Evolutionary conservation across 2,329 filamentous ascomycete species (phyloP), one percentile per base, ranked within the genome.

Genomic region (Ploettnerulaceae sp.): DNA sequence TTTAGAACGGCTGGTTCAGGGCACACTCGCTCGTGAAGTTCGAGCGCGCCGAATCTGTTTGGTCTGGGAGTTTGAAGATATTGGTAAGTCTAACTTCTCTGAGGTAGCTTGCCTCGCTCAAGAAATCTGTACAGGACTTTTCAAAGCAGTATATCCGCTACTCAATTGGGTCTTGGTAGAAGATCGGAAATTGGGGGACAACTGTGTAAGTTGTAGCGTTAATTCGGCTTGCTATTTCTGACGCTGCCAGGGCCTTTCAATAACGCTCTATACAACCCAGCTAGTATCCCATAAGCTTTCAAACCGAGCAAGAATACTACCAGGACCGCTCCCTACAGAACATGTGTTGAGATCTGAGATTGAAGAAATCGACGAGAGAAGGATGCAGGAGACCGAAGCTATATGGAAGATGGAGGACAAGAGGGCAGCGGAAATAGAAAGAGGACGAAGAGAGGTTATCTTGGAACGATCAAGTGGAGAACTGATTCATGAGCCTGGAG

Each of bases 11-110:
- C 40, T 54, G 11, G 43, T 53, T 14, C 22, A 49, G 4, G 38
- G 53, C n/a, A 45, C 38, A 5, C 44, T 48, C 18, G 45, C 45
- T 37, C 35, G 39, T 47, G 33, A 53, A 47, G 47, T 48, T 47
- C 47, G 47, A 38, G 46, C 50, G 22, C 44, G 35, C 36, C 45
- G 45, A 51, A 53, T 53, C 22, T 20, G 28, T 46, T 38, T 55
- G 18, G 32, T 51, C 40, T 53, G 33, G 42, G 40, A 55, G 34
- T 26, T 51, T 42, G 35, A 49, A 37, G 39, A 51, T 21, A 45
- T 49, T 15, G 26, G 51, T 55, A 18, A 53, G 48, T 46, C 26
- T 32, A 4, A 32, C 12, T 3, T 9, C 29, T 32, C 12, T 15
- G n/a, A 32, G 12, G 29, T 15, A 32, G 33, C 40, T 43, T 39